Base-by-base conservation (phyloP, 768 basidiomycete genomes). In the Crucibulum laeve region DNA sequence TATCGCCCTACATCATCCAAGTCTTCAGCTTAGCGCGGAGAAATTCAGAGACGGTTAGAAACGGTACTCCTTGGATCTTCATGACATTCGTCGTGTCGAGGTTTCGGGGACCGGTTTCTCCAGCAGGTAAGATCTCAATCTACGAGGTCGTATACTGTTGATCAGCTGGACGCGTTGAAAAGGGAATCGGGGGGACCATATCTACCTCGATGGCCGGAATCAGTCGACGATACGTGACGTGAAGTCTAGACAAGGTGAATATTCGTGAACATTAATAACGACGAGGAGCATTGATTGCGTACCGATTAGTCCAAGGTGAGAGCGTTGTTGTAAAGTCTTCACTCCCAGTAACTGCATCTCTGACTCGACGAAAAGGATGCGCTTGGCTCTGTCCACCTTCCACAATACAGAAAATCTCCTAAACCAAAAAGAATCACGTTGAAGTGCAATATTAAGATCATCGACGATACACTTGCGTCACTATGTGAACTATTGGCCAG, bases 271-370 rank as follows among this genome's bases (percentile, higher is more conserved):
- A 45, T 35, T 37, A 38, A 25, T 38, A 40, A 5, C 22, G 39
- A 26, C 42, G 30, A 32, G 25, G 44, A 28, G 19, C 17, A 39
- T 18, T 40, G 21, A 45, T 23, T 35, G 53, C 68, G 44, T 59
- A 87, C 88, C 90, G 77, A 55, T 89, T 87, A 44, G 82, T 88
- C 89, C 89, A 91, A n/a, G 89, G 82, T 0, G 89, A 87, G 52
- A 82, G 75, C 10, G 77, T 82, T 17, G 75, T 72, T 6, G 80
- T 75, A 52, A 89, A 78, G 53, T 83, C 76, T 25, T 79, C 73
- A 55, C 69, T 81, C 22, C 76, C 77, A 23, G 79, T 64, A 42
- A 87, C 58, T 10, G 89, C 87, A 51, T 90, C 85, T 44, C 89
- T 80, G 36, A 88, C 85, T 45, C 83, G 79, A 46, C 87, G 79